Percentiles rank a stretch among this genome's conserved stretches.
Evolutionary conservation across 306 rosid genomes (phyloP).

Genomic region (Ochetophila trinervis): DNA sequence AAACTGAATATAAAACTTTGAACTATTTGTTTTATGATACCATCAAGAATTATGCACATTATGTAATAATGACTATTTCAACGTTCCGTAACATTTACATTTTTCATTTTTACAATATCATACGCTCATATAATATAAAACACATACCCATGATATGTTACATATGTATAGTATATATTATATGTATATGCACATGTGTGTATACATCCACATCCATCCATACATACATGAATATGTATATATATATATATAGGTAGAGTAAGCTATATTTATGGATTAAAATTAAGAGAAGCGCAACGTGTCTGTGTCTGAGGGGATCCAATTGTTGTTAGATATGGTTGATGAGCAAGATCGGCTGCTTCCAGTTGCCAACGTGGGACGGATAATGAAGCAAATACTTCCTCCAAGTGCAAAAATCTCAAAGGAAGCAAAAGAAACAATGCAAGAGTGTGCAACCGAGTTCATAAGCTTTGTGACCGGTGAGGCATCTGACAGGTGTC

Average conservation of each 20-base stretch:
- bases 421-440: constrained; percentile 64
- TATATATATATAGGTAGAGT: neutral
- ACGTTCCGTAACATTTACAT: neutral
- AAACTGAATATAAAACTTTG: neutral
- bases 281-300: neutral
- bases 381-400: constrained; percentile 70
- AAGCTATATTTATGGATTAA: neutral
- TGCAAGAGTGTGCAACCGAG: constrained; percentile 90
- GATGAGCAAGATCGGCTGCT: constrained; percentile 51
- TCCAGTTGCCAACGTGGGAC: constrained; percentile 81
- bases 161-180: neutral
- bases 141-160: constrained; percentile 31
- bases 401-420: constrained; percentile 70
- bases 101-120: too few species aligned
- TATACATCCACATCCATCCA: neutral
- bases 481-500: constrained; percentile 91
- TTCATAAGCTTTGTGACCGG: constrained; percentile 77
- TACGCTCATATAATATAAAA: too few species aligned
- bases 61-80: constrained; percentile 8
- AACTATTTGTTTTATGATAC: neutral
- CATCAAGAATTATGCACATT: neutral
- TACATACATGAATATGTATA: constrained; percentile 3
- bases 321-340: constrained; percentile 35
- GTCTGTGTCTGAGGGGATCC: neutral
- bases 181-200: neutral